These are phyloP conservation scores for Ogataea trehalophila DNA, from an alignment of 805 yeast genomes.

Conservation along the genomic window DNA sequence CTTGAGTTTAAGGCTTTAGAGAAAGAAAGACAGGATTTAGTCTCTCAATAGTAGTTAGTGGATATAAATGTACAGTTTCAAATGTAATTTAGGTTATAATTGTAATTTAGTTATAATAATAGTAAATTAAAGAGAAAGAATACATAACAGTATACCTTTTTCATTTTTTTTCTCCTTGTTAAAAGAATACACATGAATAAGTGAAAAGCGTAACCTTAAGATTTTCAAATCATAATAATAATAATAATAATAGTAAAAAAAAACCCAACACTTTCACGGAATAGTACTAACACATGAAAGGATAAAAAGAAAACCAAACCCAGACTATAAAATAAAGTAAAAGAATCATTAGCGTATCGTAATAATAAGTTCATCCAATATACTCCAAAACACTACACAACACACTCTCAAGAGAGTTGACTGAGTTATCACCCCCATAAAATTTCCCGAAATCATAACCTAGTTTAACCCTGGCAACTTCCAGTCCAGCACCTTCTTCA, in stretches of 20 bases:
- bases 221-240: too few species aligned
- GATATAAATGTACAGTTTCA: background rate
- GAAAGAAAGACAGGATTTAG: constrained; percentile 25
- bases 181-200: too few species aligned
- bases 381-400: constrained; percentile 13
- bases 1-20: constrained; percentile 27
- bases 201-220: too few species aligned
- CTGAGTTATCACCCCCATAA: constrained; percentile 10
- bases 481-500: constrained; percentile 11
- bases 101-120: too few species aligned
- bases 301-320: background rate
- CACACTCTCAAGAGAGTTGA: constrained; percentile 13
- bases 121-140: too few species aligned
- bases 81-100: background rate
- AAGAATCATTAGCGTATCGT: background rate
- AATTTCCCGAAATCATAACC: constrained; percentile 24
- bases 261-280: too few species aligned
- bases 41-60: constrained; percentile 5
- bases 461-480: constrained; percentile 18
- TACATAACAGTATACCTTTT: too few species aligned
- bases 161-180: too few species aligned
- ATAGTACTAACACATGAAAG: background rate
- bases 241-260: too few species aligned
- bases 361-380: background rate
- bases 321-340: background rate